phyloP scores from a whole-genome alignment of 345 rosid species.

The Sonneratia caseolaris region DNA sequence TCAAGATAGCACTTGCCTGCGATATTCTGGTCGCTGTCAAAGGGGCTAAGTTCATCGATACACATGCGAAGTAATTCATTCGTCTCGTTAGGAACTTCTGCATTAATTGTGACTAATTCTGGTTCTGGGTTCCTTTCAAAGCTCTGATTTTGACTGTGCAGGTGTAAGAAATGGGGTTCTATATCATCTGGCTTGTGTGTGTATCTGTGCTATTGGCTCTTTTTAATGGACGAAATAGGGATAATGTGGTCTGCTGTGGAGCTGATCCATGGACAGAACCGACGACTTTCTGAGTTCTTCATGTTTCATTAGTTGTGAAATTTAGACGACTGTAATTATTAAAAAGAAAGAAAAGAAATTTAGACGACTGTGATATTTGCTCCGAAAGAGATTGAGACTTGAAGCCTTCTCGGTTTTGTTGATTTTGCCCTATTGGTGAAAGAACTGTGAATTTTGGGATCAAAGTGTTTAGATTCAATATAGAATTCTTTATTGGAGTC shows the following conservation, averaged over 20 bases:
- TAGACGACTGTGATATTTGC: not conserved
- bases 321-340: not conserved
- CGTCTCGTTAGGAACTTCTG: no score
- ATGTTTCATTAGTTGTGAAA: not conserved
- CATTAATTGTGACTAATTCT: not conserved
- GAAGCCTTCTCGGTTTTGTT: not conserved
- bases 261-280: not conserved
- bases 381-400: not conserved
- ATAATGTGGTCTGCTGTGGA: not conserved
- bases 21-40: constrained; percentile 67
- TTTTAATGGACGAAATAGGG: not conserved
- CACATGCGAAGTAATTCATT: constrained; percentile 55
- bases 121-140: not conserved
- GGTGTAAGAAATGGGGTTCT: not conserved
- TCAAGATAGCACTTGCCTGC: constrained; percentile 81
- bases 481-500: not conserved
- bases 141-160: not conserved
- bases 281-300: not conserved
- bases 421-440: not conserved
- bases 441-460: not conserved
- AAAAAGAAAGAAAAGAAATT: no score
- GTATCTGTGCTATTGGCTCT: no score
- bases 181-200: no score
- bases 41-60: constrained; percentile 74
- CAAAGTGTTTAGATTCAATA: not conserved